phyloP scores from a whole-genome alignment of 2,329 filamentous ascomycete species.

The Tolypocladium sp. region DNA sequence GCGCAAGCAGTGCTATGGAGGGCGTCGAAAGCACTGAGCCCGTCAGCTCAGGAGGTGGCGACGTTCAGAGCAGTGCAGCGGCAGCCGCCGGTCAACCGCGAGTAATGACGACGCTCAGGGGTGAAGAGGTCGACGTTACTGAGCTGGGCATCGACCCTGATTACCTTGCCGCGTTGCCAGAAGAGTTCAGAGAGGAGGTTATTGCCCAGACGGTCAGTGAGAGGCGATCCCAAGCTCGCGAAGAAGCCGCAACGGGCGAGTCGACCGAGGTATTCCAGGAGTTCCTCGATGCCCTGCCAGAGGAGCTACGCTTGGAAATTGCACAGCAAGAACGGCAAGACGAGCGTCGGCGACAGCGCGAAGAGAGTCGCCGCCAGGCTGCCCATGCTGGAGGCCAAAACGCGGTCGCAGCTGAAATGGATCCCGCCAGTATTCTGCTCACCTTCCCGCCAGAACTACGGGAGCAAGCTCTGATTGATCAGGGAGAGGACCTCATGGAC shows the following conservation, averaged over 20 bases:
- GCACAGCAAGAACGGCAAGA: slow-evolving; percentile 85
- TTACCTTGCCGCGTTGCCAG: slow-evolving; percentile 93
- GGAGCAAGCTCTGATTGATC: slow-evolving; percentile 81
- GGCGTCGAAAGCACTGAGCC: slow-evolving; percentile 54
- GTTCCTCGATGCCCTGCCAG: slow-evolving; percentile 85
- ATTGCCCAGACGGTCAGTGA: slow-evolving; percentile 83
- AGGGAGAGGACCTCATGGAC: slow-evolving; percentile 79
- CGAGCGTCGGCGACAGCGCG: slow-evolving; percentile 77
- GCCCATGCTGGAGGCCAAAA: slow-evolving; percentile 44
- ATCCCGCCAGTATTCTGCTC: slow-evolving; percentile 83
- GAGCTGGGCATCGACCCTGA: slow-evolving; percentile 89
- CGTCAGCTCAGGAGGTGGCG: slow-evolving; percentile 18
- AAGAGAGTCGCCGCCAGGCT: slow-evolving; percentile 64
- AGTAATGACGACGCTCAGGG: slow-evolving; percentile 74
- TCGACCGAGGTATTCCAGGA: slow-evolving; percentile 82
- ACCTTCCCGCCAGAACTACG: slow-evolving; percentile 79
- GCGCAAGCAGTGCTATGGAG: slow-evolving; percentile 54
- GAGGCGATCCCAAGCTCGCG: slow-evolving; percentile 66
- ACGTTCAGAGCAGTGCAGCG: slow-evolving; percentile 9
- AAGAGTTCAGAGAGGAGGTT: slow-evolving; percentile 92
- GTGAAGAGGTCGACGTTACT: slow-evolving; percentile 85
- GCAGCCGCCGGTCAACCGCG: slow-evolving; percentile 31
- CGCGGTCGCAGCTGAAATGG: slow-evolving; percentile 62
- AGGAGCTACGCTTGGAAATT: slow-evolving; percentile 83
- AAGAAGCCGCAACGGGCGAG: slow-evolving; percentile 60